phyloP scores from a whole-genome alignment of 805 yeast species.

The Candida ovalis region DNA sequence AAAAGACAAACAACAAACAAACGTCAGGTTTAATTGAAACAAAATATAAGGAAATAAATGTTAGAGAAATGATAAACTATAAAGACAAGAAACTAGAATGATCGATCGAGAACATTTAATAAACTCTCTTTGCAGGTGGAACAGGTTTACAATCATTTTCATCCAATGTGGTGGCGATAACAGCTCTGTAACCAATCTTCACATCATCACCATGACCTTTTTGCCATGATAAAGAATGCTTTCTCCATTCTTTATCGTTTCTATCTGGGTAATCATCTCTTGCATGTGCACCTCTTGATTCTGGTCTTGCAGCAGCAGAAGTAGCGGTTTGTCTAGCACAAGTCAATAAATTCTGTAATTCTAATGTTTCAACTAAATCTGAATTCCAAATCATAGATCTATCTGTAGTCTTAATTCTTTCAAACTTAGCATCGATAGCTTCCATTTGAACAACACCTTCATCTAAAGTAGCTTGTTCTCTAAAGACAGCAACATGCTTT shows the following conservation, averaged over 20 bases:
- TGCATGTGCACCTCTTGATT: conserved; percentile 99
- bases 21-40: neutral
- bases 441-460: conserved; percentile 81
- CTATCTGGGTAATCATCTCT: conserved; percentile 96
- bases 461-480: conserved; percentile 88
- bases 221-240: conserved; percentile 95
- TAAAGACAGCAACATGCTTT: conserved; percentile 93
- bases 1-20: neutral
- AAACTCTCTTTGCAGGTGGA: conserved; percentile 96
- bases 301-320: conserved; percentile 92
- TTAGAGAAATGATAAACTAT: neutral
- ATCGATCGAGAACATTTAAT: conserved; percentile 38
- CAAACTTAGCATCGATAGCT: conserved; percentile 69
- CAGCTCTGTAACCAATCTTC: conserved; percentile 78
- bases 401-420: conserved; percentile 81
- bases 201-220: conserved; percentile 63
- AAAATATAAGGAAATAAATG: neutral
- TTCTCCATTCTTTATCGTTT: conserved; percentile 97
- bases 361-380: conserved; percentile 93
- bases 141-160: conserved; percentile 90
- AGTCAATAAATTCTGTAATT: conserved; percentile 91
- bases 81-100: neutral
- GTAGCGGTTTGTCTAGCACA: conserved; percentile 96
- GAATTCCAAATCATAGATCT: conserved; percentile 99
- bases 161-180: conserved; percentile 79